Base-by-base conservation (phyloP, 768 basidiomycete species). In the Nidularia pulvinata region DNA sequence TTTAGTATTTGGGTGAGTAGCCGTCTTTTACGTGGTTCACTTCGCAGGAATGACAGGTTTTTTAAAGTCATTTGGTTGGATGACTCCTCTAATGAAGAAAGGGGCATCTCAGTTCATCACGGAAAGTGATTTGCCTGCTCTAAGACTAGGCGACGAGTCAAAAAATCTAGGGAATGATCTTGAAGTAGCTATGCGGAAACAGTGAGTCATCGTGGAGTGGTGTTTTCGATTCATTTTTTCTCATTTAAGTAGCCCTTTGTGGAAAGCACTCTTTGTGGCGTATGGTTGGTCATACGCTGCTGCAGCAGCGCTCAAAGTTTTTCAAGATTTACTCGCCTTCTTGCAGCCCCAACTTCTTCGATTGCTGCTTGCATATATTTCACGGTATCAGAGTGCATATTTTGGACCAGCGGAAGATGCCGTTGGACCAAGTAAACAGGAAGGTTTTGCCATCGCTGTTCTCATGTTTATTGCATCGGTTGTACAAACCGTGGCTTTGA, bases 271-370 rank as follows among this genome's bases (percentile, higher is more conserved):
- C 11, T 84, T 83, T 45, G 59, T 80, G 5, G 82, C 95, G 0
- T 98, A 91, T 59, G 96, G 95, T 0, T 75, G 81, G 1, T 89
- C 91, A 0, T 96, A 89, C 57, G 70, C 75, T 2, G 57, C 76
- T 33, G 91, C 89, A 0, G 80, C 76, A 0, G 46, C 64, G 19
- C 74, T 95, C 47, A 97, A 96, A 69, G 54, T 90, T n/a, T 33
- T 80, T 1, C 92, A 95, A 65, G 96, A 98, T 64, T 70, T 74
- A 30, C 73, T 98, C 16, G 83, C 85, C 0, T 98, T 97, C 69
- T 66, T 84, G 6, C 95, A 98, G 64, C 96, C 96, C 0, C 88
- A 94, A 63, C 77, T 97, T 1, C 81, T 98, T 22, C 83, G 91
- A 6, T 78, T 83, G 61, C 73, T 98, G 4, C 76, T 98, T 49